phyloP scores from a whole-genome alignment of 805 yeast species.

The Kazachstania kunashirensis region DNA sequence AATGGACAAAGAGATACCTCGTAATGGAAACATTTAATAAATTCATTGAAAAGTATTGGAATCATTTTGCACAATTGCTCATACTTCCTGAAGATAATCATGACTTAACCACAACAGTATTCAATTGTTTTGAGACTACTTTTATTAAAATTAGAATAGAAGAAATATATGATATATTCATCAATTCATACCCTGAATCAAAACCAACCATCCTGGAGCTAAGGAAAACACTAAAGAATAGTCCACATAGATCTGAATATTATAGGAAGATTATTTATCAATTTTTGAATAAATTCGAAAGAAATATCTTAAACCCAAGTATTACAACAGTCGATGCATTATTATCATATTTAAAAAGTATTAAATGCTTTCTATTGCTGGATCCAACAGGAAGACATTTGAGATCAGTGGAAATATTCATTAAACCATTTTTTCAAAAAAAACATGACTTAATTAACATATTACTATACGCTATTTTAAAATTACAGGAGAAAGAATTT shows the following conservation, averaged over 20 bases:
- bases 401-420: constrained; percentile 69
- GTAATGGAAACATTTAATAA: constrained; percentile 22
- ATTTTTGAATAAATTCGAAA: constrained; percentile 16
- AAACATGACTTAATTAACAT: constrained; percentile 55
- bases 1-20: constrained; percentile 15
- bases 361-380: constrained; percentile 59
- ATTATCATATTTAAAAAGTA: constrained; percentile 57
- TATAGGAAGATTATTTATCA: constrained; percentile 11
- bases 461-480: constrained; percentile 63
- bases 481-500: constrained; percentile 21
- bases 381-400: constrained; percentile 82
- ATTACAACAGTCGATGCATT: constrained; percentile 67
- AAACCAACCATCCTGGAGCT: constrained; percentile 50
- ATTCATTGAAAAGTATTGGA: constrained; percentile 23
- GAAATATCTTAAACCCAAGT: constrained; percentile 60
- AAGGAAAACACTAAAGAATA: constrained; percentile 39
- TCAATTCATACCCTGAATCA: constrained; percentile 43
- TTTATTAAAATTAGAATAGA: constrained; percentile 35
- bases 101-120: constrained; percentile 18
- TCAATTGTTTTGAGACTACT: constrained; percentile 19
- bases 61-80: constrained; percentile 14
- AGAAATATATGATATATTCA: constrained; percentile 51
- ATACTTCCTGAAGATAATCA: constrained; percentile 23
- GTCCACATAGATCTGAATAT: constrained; percentile 26
- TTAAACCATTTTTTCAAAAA: constrained; percentile 58